These are phyloP conservation scores for Aspergillus clavatus DNA, from an alignment of 2,329 filamentous ascomycete genomes.

Conservation along the genomic window DNA sequence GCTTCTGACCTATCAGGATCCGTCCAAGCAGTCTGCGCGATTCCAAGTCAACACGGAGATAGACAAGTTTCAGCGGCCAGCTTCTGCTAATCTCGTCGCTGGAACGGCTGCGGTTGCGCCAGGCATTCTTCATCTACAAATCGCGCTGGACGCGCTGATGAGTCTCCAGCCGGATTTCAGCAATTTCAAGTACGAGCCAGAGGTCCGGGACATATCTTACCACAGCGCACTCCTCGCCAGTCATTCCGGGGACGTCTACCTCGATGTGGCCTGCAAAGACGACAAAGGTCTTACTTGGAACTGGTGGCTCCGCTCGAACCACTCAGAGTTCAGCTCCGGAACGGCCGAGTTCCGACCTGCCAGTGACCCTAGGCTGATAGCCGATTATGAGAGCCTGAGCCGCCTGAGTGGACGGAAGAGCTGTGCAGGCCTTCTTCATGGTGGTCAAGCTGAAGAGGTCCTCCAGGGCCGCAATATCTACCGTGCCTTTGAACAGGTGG, in stretches of 20 bases:
- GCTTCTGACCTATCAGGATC: conserved; percentile 27
- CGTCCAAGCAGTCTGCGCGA: conserved; percentile 10
- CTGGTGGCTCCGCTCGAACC: conserved; percentile 17
- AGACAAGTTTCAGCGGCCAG: background rate
- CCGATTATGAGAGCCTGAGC: conserved; percentile 26
- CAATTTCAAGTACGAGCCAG: conserved; percentile 15
- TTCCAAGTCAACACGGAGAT: conserved; percentile 4
- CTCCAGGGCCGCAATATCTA: conserved; percentile 18
- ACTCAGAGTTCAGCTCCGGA: background rate
- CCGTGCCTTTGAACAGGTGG: conserved; percentile 14
- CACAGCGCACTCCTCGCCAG: conserved; percentile 32
- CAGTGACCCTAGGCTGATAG: conserved; percentile 12
- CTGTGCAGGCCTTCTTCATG: conserved; percentile 10
- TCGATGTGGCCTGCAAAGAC: conserved; percentile 22
- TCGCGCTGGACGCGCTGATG: conserved; percentile 29
- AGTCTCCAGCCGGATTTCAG: conserved; percentile 28
- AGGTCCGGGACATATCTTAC: conserved; percentile 26
- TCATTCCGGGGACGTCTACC: conserved; percentile 17
- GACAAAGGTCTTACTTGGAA: conserved; percentile 14
- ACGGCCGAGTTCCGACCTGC: conserved; percentile 14
- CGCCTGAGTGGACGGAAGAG: conserved; percentile 30
- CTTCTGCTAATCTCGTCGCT: conserved; percentile 25
- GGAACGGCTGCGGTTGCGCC: conserved; percentile 38
- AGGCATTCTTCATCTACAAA: conserved; percentile 36
- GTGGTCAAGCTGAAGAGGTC: conserved; percentile 12